These are phyloP conservation scores for Kluyveromyces marxianus DNA, from an alignment of 1,139 yeast genomes.

Conservation along the genomic window DNA sequence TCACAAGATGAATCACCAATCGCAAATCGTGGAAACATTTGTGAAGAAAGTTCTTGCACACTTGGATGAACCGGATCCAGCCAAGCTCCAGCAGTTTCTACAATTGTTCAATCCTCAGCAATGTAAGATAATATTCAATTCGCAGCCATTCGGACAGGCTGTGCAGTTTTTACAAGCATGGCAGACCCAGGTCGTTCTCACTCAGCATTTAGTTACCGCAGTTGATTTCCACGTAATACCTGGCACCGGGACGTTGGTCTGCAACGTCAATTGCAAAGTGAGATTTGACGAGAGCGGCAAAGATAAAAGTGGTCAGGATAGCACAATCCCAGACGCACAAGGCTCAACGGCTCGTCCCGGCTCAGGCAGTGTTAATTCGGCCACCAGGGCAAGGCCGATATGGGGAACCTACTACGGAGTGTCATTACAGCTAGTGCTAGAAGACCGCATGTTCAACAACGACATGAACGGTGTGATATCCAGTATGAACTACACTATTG, in stretches of 20 bases:
- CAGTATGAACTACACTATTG: constrained; percentile 56
- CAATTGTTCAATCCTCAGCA: constrained; percentile 36
- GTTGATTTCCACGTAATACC: constrained; percentile 68
- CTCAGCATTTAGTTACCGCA: constrained; percentile 56
- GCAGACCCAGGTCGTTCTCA: constrained; percentile 47
- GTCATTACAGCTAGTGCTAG: constrained; percentile 49
- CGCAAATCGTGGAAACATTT: constrained; percentile 29
- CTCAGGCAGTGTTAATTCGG: constrained; percentile 3
- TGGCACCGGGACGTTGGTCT: constrained; percentile 49
- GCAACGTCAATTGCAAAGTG: constrained; percentile 56
- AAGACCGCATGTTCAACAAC: constrained; percentile 44
- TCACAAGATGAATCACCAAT: constrained; percentile 10
- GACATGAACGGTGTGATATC: constrained; percentile 41
- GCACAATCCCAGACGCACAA: constrained; percentile 31
- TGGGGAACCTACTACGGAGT: constrained; percentile 73
- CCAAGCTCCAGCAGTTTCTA: constrained; percentile 44
- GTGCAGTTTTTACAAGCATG: constrained; percentile 58
- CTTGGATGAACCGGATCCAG: constrained; percentile 33
- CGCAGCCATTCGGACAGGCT: constrained; percentile 56
- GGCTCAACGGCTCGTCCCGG: constrained; percentile 1
- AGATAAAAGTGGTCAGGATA: constrained; percentile 53
- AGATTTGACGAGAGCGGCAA: constrained; percentile 69
- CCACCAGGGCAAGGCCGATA: constrained; percentile 30
- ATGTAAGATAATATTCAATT: constrained; percentile 48
- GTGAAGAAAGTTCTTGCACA: constrained; percentile 37